A percentile compares a stretch with the other conserved stretches of the same genome.
phyloP scores from a whole-genome alignment of 2,329 filamentous ascomycete genomes.

The Gaeumannomyces sp. region DNA sequence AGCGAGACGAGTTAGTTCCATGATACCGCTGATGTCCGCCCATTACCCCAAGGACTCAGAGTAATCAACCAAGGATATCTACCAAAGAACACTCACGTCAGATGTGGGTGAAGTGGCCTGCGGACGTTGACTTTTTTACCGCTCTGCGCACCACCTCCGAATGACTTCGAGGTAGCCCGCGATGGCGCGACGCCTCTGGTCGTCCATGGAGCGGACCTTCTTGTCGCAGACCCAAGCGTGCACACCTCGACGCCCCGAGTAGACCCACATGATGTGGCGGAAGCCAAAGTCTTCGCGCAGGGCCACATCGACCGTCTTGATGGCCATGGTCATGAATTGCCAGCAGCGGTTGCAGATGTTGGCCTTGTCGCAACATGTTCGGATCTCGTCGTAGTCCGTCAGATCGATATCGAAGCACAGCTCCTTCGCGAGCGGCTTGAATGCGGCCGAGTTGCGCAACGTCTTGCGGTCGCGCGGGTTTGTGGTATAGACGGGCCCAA shows the following conservation, averaged over 20 bases:
- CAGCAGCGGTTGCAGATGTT: constrained; percentile 94
- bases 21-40: not conserved
- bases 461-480: constrained; percentile 93
- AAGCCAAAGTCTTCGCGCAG: constrained; percentile 94
- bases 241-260: constrained; percentile 90
- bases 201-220: constrained; percentile 75
- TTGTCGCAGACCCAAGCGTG: constrained; percentile 98
- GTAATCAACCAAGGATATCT: no score
- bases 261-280: constrained; percentile 96
- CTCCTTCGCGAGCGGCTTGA: constrained; percentile 86
- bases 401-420: constrained; percentile 99
- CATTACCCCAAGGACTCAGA: not conserved
- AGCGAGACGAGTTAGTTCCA: constrained; percentile 14
- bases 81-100: constrained; percentile 43
- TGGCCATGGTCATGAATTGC: constrained; percentile 96
- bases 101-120: constrained; percentile 83
- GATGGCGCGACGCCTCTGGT: constrained; percentile 76
- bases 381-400: constrained; percentile 96
- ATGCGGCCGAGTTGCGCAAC: constrained; percentile 70
- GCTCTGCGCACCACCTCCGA: constrained; percentile 76
- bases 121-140: constrained; percentile 82
- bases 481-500: constrained; percentile 91
- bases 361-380: constrained; percentile 89
- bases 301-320: constrained; percentile 84
- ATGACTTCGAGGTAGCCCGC: constrained; percentile 86